These are phyloP conservation scores for Microcyclosporella mali DNA, from an alignment of 2,329 filamentous ascomycete genomes.

Conservation along the genomic window DNA sequence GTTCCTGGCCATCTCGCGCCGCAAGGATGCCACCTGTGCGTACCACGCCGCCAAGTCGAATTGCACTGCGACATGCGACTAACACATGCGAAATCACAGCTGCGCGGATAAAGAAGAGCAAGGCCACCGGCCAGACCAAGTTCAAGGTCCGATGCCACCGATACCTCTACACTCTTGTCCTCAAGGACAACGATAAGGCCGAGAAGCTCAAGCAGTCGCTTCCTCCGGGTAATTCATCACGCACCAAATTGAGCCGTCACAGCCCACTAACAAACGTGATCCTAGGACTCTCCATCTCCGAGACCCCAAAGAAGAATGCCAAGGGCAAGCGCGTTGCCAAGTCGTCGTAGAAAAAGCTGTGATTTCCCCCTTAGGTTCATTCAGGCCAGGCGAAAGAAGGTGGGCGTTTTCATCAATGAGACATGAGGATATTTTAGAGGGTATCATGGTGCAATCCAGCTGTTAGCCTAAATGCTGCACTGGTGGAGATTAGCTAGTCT, in stretches of 20 bases:
- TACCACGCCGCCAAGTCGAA: slow-evolving; percentile 32
- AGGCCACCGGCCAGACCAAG: slow-evolving; percentile 86
- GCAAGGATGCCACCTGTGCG: slow-evolving; percentile 99
- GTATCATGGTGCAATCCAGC: slow-evolving; percentile 10
- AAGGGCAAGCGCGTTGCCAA: slow-evolving; percentile 46
- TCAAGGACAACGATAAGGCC: slow-evolving; percentile 98
- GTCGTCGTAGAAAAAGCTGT: slow-evolving; percentile 15
- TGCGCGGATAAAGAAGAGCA: slow-evolving; percentile 73
- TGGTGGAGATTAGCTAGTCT: slow-evolving; percentile 4
- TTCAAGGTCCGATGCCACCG: slow-evolving; percentile 98
- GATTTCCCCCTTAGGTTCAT: no score
- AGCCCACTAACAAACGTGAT: background rate
- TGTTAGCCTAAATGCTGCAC: background rate
- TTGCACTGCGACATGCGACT: slow-evolving; percentile 2
- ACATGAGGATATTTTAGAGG: slow-evolving; percentile 4
- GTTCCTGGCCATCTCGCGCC: slow-evolving; percentile 99
- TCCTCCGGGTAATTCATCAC: slow-evolving; percentile 68
- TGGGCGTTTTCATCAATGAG: slow-evolving; percentile 1
- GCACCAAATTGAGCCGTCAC: background rate
- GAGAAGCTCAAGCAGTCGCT: slow-evolving; percentile 99
- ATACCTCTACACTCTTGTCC: slow-evolving; percentile 94
- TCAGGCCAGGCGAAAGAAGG: slow-evolving; percentile 1
- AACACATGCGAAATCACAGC: slow-evolving; percentile 32
- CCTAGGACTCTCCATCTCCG: slow-evolving; percentile 53
- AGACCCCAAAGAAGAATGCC: slow-evolving; percentile 59